phyloP scores from a whole-genome alignment of 2,329 filamentous ascomycete genomes.

The Plectosphaerella sp. region DNA sequence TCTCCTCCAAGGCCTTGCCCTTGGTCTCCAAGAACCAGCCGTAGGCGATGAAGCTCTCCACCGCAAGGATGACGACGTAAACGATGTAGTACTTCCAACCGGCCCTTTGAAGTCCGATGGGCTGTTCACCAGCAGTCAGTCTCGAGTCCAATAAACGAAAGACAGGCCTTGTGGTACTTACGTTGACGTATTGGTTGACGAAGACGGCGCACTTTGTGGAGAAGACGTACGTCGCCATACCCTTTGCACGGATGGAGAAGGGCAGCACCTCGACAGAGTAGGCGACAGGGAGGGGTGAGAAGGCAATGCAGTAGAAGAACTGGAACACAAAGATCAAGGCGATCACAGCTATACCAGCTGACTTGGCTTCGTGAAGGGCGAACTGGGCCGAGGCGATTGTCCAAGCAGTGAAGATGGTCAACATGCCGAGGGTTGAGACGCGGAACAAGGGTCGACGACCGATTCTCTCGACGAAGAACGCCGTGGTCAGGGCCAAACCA shows the following conservation, averaged over 20 bases:
- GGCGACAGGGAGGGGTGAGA: slow-evolving; percentile 44
- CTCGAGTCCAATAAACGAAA: slow-evolving; percentile 19
- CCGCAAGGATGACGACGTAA: slow-evolving; percentile 42
- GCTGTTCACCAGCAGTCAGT: slow-evolving; percentile 21
- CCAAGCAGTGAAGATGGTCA: slow-evolving; percentile 27
- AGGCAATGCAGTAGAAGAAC: slow-evolving; percentile 48
- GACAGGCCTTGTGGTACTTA: slow-evolving; percentile 19
- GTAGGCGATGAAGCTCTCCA: slow-evolving; percentile 41
- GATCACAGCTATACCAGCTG: slow-evolving; percentile 25
- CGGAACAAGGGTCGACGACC: slow-evolving; percentile 19
- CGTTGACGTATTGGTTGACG: slow-evolving; percentile 34
- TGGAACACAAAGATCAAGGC: slow-evolving; percentile 31
- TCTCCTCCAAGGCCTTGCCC: slow-evolving; percentile 46
- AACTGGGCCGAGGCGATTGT: slow-evolving; percentile 27
- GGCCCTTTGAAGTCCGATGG: slow-evolving; percentile 44
- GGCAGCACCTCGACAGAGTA: slow-evolving; percentile 52
- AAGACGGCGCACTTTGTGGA: slow-evolving; percentile 22
- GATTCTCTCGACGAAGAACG: slow-evolving; percentile 21
- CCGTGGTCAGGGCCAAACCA: slow-evolving; percentile 17
- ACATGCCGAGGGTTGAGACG: slow-evolving; percentile 18
- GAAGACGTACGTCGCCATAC: slow-evolving; percentile 31
- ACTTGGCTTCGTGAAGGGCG: slow-evolving; percentile 18
- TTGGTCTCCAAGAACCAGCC: slow-evolving; percentile 47
- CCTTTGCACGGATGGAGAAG: slow-evolving; percentile 46
- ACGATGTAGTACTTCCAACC: slow-evolving; percentile 54